A percentile compares a stretch with the other conserved stretches of the same genome.
phyloP scores from a whole-genome alignment of 306 rosid genomes.

The Psophocarpus tetragonolobus region DNA sequence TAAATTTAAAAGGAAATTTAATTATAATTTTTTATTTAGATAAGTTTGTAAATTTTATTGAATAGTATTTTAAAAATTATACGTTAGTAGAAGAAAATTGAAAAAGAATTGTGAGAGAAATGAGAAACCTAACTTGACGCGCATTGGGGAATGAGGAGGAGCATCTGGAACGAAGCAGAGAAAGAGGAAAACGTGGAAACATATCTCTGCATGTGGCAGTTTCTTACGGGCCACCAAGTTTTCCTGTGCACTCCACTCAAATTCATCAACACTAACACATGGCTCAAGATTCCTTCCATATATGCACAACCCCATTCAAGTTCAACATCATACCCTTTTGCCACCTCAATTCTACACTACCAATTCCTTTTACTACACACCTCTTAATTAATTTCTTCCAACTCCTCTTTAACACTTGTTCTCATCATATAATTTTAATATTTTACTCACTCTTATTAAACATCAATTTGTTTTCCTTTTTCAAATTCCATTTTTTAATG shows the following conservation, averaged over 20 bases:
- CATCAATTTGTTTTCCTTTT: no score
- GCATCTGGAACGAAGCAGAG: slow-evolving; percentile 7
- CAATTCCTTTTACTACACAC: not conserved
- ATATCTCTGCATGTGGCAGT: slow-evolving; percentile 18
- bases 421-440: no score
- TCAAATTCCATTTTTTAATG: no score
- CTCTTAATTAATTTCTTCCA: not conserved
- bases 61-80: no score
- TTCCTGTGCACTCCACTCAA: slow-evolving; percentile 21
- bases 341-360: not conserved
- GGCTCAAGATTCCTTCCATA: slow-evolving; percentile 19
- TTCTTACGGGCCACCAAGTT: slow-evolving; percentile 1
- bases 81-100: no score
- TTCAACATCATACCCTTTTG: not conserved
- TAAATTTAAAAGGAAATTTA: no score
- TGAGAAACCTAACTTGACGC: not conserved
- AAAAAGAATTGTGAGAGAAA: no score
- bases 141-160: not conserved
- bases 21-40: no score
- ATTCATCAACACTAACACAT: slow-evolving; percentile 30
- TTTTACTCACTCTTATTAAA: no score
- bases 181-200: slow-evolving; percentile 13
- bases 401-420: not conserved
- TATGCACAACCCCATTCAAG: not conserved
- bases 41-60: no score